These are phyloP conservation scores for Peronospora belbahrii DNA, from an alignment of 352 stramenopile genomes.

Conservation along the genomic window DNA sequence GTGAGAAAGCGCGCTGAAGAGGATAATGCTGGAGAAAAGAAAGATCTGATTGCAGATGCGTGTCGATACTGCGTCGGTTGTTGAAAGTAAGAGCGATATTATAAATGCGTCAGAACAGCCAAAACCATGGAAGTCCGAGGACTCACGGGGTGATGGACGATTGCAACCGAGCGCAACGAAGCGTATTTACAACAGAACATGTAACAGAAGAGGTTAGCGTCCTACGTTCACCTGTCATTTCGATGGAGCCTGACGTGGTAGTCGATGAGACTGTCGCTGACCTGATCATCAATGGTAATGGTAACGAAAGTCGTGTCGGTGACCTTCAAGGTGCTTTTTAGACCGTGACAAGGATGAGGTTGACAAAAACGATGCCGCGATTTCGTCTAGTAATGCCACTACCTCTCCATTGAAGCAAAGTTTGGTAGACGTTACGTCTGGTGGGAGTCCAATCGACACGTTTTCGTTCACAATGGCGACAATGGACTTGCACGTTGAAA, in stretches of 20 bases:
- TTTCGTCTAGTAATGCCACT: no score
- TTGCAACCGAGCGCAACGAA: constrained; percentile 1
- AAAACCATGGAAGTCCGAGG: neutral
- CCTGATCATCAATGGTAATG: neutral
- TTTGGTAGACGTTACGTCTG: neutral
- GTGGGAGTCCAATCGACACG: neutral
- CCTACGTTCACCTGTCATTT: neutral
- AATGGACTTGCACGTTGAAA: neutral
- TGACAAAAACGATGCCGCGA: neutral
- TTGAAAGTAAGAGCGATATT: constrained; percentile 1
- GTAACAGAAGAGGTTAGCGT: neutral
- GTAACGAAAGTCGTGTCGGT: neutral
- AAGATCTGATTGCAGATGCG: neutral
- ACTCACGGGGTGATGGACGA: neutral
- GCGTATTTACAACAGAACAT: neutral
- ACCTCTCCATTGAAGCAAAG: constrained; percentile 3
- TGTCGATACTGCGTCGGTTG: neutral
- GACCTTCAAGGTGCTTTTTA: constrained; percentile 1
- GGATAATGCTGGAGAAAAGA: neutral
- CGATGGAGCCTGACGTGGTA: neutral
- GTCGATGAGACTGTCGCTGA: neutral
- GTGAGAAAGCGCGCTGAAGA: neutral
- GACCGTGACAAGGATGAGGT: no score
- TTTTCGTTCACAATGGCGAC: neutral
- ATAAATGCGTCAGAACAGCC: neutral